Evolutionary conservation across 495 filamentous ascomycete genomes (phyloP).

Genomic region (Aspergillus nanangensis): DNA sequence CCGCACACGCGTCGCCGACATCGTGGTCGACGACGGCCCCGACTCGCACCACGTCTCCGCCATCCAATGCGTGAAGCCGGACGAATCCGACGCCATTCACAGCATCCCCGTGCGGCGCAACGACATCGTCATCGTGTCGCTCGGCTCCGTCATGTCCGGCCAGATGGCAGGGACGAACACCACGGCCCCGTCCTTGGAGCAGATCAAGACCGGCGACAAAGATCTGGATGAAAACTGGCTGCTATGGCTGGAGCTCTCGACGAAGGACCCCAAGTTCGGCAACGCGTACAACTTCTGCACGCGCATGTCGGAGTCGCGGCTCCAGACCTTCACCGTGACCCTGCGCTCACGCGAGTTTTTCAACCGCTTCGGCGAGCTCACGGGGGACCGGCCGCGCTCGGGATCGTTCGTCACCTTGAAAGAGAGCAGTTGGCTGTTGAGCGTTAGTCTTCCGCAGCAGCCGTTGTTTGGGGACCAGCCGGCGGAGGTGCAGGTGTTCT

Average conservation of each 20-base stretch:
- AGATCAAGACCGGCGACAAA: background rate
- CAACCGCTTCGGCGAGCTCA: conserved; percentile 6
- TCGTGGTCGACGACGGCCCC: conserved; percentile 23
- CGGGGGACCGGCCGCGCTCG: conserved; percentile 15
- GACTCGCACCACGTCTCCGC: too few species aligned
- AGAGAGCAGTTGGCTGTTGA: conserved; percentile 26
- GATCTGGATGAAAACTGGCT: conserved; percentile 3
- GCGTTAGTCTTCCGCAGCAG: conserved; percentile 23
- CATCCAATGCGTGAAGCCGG: too few species aligned
- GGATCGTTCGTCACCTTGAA: conserved; percentile 20
- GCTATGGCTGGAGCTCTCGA: conserved; percentile 5
- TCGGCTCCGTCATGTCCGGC: background rate
- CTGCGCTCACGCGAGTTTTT: conserved; percentile 18
- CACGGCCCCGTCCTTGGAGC: background rate
- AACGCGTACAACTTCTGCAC: conserved; percentile 24
- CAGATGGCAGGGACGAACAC: background rate
- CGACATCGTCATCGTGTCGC: background rate
- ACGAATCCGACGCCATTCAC: too few species aligned
- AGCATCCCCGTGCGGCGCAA: background rate
- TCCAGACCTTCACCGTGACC: conserved; percentile 29
- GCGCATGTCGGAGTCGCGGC: conserved; percentile 16
- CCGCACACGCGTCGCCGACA: conserved; percentile 25
- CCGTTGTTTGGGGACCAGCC: conserved; percentile 19
- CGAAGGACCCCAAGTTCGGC: conserved; percentile 17
- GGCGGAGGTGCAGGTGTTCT: conserved; percentile 7